phyloP scores from a whole-genome alignment of 1,139 yeast species.

The Taphrina deformans region DNA sequence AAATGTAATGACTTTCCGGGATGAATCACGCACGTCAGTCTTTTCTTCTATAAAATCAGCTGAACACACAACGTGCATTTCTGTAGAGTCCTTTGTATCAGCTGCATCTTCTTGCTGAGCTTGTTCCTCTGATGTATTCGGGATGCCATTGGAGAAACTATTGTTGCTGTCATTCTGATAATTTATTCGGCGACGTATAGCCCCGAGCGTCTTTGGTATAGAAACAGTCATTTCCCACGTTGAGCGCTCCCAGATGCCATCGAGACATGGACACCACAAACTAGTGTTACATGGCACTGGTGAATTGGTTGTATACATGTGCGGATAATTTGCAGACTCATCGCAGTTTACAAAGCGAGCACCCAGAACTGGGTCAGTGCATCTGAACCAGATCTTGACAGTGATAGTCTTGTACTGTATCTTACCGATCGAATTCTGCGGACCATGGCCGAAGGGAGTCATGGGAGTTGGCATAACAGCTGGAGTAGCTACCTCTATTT shows the following conservation, averaged over 20 bases:
- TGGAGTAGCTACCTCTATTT: slow-evolving; percentile 43
- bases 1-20: slow-evolving; percentile 75
- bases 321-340: slow-evolving; percentile 57
- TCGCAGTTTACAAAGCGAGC: slow-evolving; percentile 57
- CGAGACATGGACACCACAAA: slow-evolving; percentile 96
- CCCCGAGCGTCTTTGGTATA: slow-evolving; percentile 76
- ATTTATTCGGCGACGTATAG: slow-evolving; percentile 47
- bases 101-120: background rate
- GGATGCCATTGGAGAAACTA: background rate
- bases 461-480: slow-evolving; percentile 27
- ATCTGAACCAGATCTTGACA: slow-evolving; percentile 65
- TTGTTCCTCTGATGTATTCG: background rate
- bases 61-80: slow-evolving; percentile 72
- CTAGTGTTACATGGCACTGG: slow-evolving; percentile 80
- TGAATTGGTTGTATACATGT: slow-evolving; percentile 79
- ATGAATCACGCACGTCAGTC: slow-evolving; percentile 61
- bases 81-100: slow-evolving; percentile 46
- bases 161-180: background rate
- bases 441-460: slow-evolving; percentile 14
- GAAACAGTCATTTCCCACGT: slow-evolving; percentile 90
- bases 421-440: background rate
- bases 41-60: slow-evolving; percentile 50
- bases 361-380: slow-evolving; percentile 72
- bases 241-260: slow-evolving; percentile 80
- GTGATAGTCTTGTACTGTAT: slow-evolving; percentile 65